Evolutionary conservation across 345 rosid species (phyloP).

Genomic region (Euphorbia peplus): DNA sequence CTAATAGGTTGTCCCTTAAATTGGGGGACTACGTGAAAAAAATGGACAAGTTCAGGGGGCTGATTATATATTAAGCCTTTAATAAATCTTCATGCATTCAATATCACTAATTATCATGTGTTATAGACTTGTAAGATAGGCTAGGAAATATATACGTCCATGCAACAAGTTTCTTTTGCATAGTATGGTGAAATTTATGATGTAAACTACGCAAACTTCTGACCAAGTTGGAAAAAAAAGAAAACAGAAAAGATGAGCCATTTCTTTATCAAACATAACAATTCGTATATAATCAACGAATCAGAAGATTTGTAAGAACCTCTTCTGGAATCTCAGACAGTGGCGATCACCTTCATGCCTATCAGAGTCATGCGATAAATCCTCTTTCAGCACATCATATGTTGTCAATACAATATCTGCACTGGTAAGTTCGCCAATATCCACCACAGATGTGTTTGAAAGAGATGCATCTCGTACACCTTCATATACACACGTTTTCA

Average conservation of each 20-base stretch:
- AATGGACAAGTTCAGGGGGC: too few species aligned
- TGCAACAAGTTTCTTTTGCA: too few species aligned
- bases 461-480: conserved; percentile 72
- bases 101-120: too few species aligned
- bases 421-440: conserved; percentile 58
- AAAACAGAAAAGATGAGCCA: background rate
- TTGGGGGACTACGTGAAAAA: too few species aligned
- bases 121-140: too few species aligned
- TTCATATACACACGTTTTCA: conserved; percentile 68
- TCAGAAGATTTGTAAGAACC: conserved; percentile 44
- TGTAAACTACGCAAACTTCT: background rate
- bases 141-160: too few species aligned
- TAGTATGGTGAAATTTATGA: background rate
- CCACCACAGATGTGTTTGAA: conserved; percentile 46
- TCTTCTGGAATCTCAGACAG: conserved; percentile 84
- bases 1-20: too few species aligned
- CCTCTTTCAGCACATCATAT: conserved; percentile 95
- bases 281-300: conserved; percentile 9
- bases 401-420: conserved; percentile 87
- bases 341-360: conserved; percentile 93
- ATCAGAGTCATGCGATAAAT: conserved; percentile 86
- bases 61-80: too few species aligned
- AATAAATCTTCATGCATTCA: too few species aligned
- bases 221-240: background rate
- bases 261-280: background rate